phyloP scores from a whole-genome alignment of 2,329 filamentous ascomycete genomes.

The Magnaporthales sp. region DNA sequence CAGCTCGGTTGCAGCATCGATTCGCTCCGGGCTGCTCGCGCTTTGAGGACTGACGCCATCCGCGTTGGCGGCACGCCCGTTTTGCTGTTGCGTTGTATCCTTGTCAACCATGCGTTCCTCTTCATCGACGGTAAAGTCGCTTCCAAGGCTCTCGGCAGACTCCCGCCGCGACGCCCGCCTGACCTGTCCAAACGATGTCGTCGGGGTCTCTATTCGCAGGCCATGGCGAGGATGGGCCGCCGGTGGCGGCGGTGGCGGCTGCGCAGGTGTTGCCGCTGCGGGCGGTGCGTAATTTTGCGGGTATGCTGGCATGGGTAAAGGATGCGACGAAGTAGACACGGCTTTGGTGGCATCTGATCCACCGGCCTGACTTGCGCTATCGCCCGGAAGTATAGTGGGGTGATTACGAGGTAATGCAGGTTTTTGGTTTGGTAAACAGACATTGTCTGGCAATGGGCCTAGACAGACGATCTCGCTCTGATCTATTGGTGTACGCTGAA shows the following conservation, averaged over 20 bases:
- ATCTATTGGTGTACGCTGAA: slow-evolving; percentile 43
- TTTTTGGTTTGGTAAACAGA: slow-evolving; percentile 27
- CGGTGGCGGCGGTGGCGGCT: not conserved
- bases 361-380: not conserved
- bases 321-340: not conserved
- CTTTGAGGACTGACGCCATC: slow-evolving; percentile 12
- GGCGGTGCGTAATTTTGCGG: not conserved
- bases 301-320: not conserved
- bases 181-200: not conserved
- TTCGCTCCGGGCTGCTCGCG: slow-evolving; percentile 28
- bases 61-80: slow-evolving; percentile 8
- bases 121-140: slow-evolving; percentile 49
- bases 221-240: not conserved
- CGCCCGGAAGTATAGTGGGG: not conserved
- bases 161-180: slow-evolving; percentile 10
- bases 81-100: slow-evolving; percentile 18
- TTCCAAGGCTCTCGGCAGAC: slow-evolving; percentile 39
- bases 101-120: slow-evolving; percentile 24
- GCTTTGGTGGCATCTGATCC: not conserved
- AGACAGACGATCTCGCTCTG: slow-evolving; percentile 44
- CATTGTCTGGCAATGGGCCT: slow-evolving; percentile 42
- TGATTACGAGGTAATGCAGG: slow-evolving; percentile 18
- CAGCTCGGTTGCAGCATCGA: slow-evolving; percentile 34
- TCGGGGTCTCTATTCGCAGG: not conserved
- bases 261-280: not conserved